Evolutionary conservation across 495 filamentous ascomycete genomes (phyloP), one percentile per base, ranked within the genome.

Genomic region (Lineolata rhizophorae): DNA sequence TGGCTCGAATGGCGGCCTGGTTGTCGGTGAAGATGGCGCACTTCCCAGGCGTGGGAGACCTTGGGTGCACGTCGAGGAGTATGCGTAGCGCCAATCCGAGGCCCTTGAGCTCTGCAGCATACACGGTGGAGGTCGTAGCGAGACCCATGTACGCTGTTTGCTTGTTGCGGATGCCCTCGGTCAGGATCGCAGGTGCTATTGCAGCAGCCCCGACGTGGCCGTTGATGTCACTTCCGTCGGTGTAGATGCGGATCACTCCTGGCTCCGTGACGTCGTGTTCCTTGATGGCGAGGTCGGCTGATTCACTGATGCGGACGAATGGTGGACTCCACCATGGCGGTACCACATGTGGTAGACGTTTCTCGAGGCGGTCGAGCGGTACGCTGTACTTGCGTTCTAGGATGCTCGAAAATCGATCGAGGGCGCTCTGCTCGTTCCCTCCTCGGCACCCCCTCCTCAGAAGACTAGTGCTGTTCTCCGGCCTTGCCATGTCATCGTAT

Each of bases 221-320:
- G 20, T 44, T 38, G 18, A 44, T 41, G 20, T 37, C 29, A 29
- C 41, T 43, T 24, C 40, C 38, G 22, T 44, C 40, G 27, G 41
- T 44, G 24, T 44, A 44, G 26, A 44, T 41, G 18, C 14, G 21
- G 17, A 44, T 4, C n/a, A n/a, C n/a, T n/a, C n/a, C n/a, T n/a
- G n/a, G n/a, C 8, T 36, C 39, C 28, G 19, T 44, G 29, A 32
- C 27, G 34, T 46, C 29, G 29, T 46, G 32, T 34, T 46, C 13
- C 27, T 35, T 37, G 27, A 40, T 32, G 29, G 41, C 43, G 20
- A 17, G 18, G 12, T 46, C 36, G 5, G 32, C 26, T 20, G 27
- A 36, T 36, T 46, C 29, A 15, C 19, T 27, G 35, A 46, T 46
- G 28, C 20, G 30, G 33, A 30, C 20, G 29, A 34, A 33, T 25